Evolutionary conservation across 768 basidiomycete genomes (phyloP).

Genomic region (Hygrophorus pudorinus): DNA sequence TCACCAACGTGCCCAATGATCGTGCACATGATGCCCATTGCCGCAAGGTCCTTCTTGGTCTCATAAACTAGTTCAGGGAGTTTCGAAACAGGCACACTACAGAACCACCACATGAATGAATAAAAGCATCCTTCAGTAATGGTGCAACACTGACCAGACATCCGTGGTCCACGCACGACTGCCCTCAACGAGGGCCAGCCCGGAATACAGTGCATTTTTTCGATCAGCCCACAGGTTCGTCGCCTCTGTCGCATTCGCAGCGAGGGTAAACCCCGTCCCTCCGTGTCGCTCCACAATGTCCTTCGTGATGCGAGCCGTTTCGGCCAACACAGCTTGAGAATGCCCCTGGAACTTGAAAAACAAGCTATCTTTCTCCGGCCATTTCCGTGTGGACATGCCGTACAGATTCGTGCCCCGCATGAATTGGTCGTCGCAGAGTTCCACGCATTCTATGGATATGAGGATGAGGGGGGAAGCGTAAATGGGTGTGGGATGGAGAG

Average conservation of each 20-base stretch:
- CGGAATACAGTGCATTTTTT: slow-evolving; percentile 74
- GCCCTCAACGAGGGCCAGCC: slow-evolving; percentile 53
- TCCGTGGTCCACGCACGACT: slow-evolving; percentile 78
- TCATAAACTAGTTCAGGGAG: slow-evolving; percentile 64
- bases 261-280: slow-evolving; percentile 61
- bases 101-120: background rate
- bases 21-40: slow-evolving; percentile 48
- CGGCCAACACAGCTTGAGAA: slow-evolving; percentile 36
- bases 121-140: background rate
- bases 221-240: slow-evolving; percentile 76
- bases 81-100: slow-evolving; percentile 59
- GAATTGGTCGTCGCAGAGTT: slow-evolving; percentile 64
- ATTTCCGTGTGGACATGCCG: slow-evolving; percentile 49
- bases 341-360: slow-evolving; percentile 93
- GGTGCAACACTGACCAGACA: slow-evolving; percentile 53
- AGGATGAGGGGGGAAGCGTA: background rate
- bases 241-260: slow-evolving; percentile 65
- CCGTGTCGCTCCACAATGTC: slow-evolving; percentile 58
- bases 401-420: slow-evolving; percentile 68
- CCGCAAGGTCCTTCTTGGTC: slow-evolving; percentile 67
- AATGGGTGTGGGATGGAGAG: slow-evolving; percentile 1
- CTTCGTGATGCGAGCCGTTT: slow-evolving; percentile 49
- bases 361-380: slow-evolving; percentile 66
- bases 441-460: slow-evolving; percentile 61
- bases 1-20: slow-evolving; percentile 80